phyloP scores from a whole-genome alignment of 192 early-diverging fungal species.

The Lunasporangiospora selenospora region DNA sequence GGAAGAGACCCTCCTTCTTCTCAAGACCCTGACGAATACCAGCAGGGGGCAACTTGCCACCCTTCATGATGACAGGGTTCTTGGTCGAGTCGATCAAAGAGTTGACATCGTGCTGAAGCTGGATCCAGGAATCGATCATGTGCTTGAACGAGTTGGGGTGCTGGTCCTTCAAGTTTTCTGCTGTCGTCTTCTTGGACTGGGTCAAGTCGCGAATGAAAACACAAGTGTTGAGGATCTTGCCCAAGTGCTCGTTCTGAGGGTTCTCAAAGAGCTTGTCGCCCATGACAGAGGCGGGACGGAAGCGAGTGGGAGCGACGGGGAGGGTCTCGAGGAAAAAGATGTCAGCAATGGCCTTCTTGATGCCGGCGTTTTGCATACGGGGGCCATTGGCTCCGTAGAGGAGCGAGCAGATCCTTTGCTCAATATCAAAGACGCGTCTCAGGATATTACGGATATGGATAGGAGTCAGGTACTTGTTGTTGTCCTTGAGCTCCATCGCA shows the following conservation, averaged over 20 bases:
- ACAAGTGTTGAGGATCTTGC: constrained; percentile 84
- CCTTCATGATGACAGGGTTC: constrained; percentile 66
- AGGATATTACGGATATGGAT: constrained; percentile 83
- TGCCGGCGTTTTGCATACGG: constrained; percentile 29
- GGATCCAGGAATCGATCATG: constrained; percentile 70
- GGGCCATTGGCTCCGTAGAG: constrained; percentile 81
- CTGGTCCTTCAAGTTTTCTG: constrained; percentile 26
- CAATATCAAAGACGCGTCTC: constrained; percentile 77
- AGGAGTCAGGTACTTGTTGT: constrained; percentile 67
- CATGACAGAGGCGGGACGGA: constrained; percentile 94
- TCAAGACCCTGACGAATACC: constrained; percentile 97
- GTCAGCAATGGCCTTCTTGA: constrained; percentile 62
- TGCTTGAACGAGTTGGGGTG: constrained; percentile 29
- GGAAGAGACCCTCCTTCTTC: constrained; percentile 99
- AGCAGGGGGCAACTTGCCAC: constrained; percentile 76
- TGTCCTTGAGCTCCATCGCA: constrained; percentile 42
- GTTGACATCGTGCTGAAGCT: constrained; percentile 90
- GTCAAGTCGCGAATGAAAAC: constrained; percentile 68
- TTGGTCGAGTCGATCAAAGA: constrained; percentile 93
- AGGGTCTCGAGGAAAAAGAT: constrained; percentile 96
- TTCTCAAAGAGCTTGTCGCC: constrained; percentile 90
- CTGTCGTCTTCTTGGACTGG: constrained; percentile 19
- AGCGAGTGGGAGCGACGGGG: constrained; percentile 90
- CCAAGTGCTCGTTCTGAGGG: constrained; percentile 93
- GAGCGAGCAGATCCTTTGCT: constrained; percentile 75